These are phyloP conservation scores for Zymoseptoria pseudotritici DNA, from an alignment of 2,329 filamentous ascomycete genomes.

Conservation along the genomic window DNA sequence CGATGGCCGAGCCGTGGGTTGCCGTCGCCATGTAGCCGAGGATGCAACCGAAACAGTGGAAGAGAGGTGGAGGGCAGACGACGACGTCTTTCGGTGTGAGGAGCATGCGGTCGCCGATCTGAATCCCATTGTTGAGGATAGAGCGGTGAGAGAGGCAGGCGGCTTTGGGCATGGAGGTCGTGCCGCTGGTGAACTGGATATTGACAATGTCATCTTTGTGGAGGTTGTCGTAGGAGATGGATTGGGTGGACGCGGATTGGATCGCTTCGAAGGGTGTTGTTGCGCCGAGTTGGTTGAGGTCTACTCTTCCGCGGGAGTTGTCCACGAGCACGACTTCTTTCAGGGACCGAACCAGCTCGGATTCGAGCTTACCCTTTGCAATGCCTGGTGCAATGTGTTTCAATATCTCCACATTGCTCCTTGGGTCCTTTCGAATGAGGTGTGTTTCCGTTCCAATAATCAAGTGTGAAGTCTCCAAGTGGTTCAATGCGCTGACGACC, in stretches of 20 bases:
- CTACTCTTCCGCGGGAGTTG: slow-evolving; percentile 57
- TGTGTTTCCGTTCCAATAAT: slow-evolving; percentile 86
- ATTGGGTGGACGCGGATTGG: slow-evolving; percentile 28
- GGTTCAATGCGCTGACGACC: slow-evolving; percentile 67
- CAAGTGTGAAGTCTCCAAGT: slow-evolving; percentile 65
- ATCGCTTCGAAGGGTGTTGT: slow-evolving; percentile 41
- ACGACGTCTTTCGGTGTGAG: slow-evolving; percentile 64
- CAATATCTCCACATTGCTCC: slow-evolving; percentile 53
- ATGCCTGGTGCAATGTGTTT: slow-evolving; percentile 33
- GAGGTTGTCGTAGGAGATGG: slow-evolving; percentile 44
- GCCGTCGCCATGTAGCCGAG: slow-evolving; percentile 95
- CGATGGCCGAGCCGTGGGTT: slow-evolving; percentile 70
- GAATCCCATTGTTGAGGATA: slow-evolving; percentile 87
- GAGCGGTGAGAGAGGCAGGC: slow-evolving; percentile 76
- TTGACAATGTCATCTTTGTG: slow-evolving; percentile 69
- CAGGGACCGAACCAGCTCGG: slow-evolving; percentile 59
- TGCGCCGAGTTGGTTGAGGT: slow-evolving; percentile 36
- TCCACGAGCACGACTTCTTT: slow-evolving; percentile 68
- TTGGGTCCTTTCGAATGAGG: slow-evolving; percentile 57
- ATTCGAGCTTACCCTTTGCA: slow-evolving; percentile 37
- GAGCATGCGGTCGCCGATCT: slow-evolving; percentile 80
- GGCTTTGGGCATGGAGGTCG: slow-evolving; percentile 78
- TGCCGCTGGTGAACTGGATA: slow-evolving; percentile 97
- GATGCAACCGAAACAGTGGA: slow-evolving; percentile 78
- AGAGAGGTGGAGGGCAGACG: slow-evolving; percentile 53